A percentile compares a stretch with the other conserved stretches of the same genome.
phyloP scores from a whole-genome alignment of 805 yeast species.

The Lipomyces kockii region DNA sequence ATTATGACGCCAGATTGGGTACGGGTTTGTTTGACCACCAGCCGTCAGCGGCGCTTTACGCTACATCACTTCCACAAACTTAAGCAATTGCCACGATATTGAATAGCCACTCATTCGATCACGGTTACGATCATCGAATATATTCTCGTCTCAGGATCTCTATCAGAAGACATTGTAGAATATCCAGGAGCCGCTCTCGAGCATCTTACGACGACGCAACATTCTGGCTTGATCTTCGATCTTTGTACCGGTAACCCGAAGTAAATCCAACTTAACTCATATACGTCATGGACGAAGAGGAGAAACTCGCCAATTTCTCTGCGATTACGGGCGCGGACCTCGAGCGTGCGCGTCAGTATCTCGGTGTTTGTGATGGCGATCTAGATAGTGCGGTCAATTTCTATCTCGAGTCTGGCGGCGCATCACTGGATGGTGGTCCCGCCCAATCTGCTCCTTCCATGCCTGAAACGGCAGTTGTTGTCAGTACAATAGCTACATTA shows the following conservation, averaged over 20 bases:
- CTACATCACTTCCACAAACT: neutral
- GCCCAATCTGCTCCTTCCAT: constrained; percentile 4
- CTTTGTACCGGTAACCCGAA: neutral
- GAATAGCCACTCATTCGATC: neutral
- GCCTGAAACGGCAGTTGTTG: neutral
- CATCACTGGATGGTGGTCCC: constrained; percentile 36
- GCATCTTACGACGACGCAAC: neutral
- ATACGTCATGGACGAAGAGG: constrained; percentile 42
- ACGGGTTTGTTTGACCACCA: neutral
- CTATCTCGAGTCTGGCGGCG: constrained; percentile 66
- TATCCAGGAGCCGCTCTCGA: neutral
- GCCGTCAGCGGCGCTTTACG: neutral
- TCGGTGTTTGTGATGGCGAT: constrained; percentile 77
- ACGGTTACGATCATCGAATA: neutral
- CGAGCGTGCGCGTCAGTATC: constrained; percentile 70
- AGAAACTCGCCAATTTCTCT: constrained; percentile 69
- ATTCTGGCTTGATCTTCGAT: neutral
- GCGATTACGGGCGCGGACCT: constrained; percentile 82
- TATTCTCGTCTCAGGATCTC: neutral
- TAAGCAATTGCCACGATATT: neutral
- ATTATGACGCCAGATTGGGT: neutral
- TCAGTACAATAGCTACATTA: constrained; percentile 4
- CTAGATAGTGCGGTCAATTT: constrained; percentile 84
- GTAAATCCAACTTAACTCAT: neutral
- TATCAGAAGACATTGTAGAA: neutral